Evolutionary conservation across 148 eudicot genomes (phyloP).

Genomic region (Rhododendron williamsianum): DNA sequence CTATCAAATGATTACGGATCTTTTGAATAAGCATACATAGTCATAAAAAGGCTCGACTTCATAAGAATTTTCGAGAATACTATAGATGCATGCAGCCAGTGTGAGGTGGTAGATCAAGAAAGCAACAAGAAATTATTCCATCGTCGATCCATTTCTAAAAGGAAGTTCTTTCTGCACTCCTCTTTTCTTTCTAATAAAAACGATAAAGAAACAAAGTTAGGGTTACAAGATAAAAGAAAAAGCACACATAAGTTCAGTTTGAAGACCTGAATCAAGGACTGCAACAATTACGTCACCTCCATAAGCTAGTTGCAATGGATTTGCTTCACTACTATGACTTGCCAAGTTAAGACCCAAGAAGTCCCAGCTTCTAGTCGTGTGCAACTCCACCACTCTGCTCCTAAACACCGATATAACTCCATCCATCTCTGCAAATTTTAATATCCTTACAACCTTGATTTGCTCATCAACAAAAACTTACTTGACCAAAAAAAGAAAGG

Average conservation of each 20-base stretch:
- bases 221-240: not conserved
- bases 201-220: not conserved
- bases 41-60: not conserved
- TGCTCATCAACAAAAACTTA: not conserved
- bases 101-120: not conserved
- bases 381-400: constrained; percentile 29
- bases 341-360: constrained; percentile 37
- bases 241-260: not conserved
- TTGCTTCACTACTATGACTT: constrained; percentile 13
- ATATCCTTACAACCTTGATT: not conserved
- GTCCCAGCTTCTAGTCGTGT: constrained; percentile 61
- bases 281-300: constrained; percentile 44
- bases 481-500: not conserved
- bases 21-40: not conserved
- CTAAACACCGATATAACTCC: constrained; percentile 42
- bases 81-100: not conserved
- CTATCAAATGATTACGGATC: not conserved
- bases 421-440: constrained; percentile 25
- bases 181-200: not conserved
- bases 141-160: not conserved
- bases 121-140: not conserved
- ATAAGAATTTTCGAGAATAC: not conserved
- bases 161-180: not conserved
- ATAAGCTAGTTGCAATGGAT: constrained; percentile 30
- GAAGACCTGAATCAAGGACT: constrained; percentile 41